Evolutionary conservation across 352 stramenopile species (phyloP), one percentile per base, ranked within the genome.

Genomic region (Globisporangium yorkense): DNA sequence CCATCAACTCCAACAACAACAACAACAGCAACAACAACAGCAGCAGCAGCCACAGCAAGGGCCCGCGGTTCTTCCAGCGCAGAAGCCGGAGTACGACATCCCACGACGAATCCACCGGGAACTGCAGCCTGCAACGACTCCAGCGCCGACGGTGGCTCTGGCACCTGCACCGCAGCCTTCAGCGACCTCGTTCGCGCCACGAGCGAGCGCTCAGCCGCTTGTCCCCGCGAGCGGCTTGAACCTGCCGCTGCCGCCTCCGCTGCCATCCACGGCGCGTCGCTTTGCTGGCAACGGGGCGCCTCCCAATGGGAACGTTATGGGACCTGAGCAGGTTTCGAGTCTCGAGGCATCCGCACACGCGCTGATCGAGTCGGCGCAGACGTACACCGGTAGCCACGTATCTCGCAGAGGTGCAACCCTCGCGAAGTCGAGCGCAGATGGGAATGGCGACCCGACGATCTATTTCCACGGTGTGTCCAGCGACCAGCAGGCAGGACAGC

Each of bases 101-200:
- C 45, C 63, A 13, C 60, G 61, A 20, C 66, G 68, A 13, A 75
- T 84, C 47, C 73, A 80, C 24, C 69, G 74, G 13, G 76, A 72
- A 10, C 45, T 71, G n/a, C 63, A 65, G 46, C 57, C 57, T 15
- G 47, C 49, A 3, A 27, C 40, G 13, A 5, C 37, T 40, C 16
- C 43, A 9, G 6, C 54, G 20, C 21, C 24, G 9, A 12, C 35
- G 29, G 3, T 9, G 10, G 10, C 40, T 10, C 20, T 9, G 2
- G 8, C 51, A 9, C 6, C 39, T 5, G 12, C 39, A 37, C 43
- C 29, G 39, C 21, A n/a, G 13, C 9, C 16, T 2, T 16, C 31
- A 33, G 16, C 49, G 31, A 15, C 9, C 35, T 31, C 51, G 24
- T 56, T 44, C 27, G 37, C 45, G 31, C 31, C 20, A 15, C 56